Conservation (phyloP, 2,329 filamentous ascomycete species). For the Tolypocladium amazonense region DNA sequence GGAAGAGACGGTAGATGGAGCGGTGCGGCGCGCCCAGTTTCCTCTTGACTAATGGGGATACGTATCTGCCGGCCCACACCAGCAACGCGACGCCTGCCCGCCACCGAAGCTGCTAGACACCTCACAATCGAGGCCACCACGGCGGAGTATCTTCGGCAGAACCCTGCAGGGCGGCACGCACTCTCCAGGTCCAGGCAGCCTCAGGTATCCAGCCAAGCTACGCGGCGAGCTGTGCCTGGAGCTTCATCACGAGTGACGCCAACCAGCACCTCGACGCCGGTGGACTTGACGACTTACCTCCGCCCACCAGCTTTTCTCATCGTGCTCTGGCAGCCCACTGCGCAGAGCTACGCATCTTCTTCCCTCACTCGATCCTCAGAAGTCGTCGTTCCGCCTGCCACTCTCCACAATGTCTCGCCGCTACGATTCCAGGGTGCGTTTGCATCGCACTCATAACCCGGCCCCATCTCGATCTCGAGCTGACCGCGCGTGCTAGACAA, state of each 20-base stretch:
- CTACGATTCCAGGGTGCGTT: constrained; percentile 89
- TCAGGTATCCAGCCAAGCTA: constrained; percentile 5
- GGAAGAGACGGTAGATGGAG: not conserved
- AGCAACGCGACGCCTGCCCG: not conserved
- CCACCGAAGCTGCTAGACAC: not conserved
- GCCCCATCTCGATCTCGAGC: not conserved
- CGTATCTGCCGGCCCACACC: not conserved
- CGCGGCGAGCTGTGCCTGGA: constrained; percentile 11
- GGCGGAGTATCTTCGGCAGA: not conserved
- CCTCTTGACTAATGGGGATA: not conserved
- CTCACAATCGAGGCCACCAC: not conserved
- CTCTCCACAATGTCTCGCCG: constrained; percentile 71
- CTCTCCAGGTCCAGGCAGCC: too few species aligned
- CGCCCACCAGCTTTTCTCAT: constrained; percentile 1
- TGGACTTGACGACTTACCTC: not conserved
- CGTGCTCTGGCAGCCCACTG: not conserved
- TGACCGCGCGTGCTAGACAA: constrained; percentile 54
- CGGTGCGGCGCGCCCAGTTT: not conserved
- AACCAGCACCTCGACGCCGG: not conserved
- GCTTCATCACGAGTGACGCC: constrained; percentile 8
- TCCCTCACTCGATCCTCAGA: not conserved
- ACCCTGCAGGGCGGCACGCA: too few species aligned
- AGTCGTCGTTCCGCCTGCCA: not conserved
- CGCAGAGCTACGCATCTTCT: not conserved
- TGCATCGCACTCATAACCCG: constrained; percentile 5